Evolutionary conservation across 768 basidiomycete species (phyloP).

Genomic region (Amyloporia xantha): DNA sequence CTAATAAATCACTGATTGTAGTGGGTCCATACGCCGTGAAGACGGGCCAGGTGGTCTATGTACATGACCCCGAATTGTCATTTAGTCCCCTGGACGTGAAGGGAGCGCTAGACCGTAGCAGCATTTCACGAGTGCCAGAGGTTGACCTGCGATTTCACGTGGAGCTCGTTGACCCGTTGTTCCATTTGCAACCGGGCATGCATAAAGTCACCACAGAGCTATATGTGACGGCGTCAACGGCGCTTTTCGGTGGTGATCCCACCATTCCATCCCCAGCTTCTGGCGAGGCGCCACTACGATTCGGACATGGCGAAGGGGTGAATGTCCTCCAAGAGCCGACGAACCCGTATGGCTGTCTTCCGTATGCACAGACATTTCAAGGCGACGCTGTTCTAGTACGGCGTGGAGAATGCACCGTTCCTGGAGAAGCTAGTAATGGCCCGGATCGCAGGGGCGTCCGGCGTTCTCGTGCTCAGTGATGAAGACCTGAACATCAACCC

Average conservation of each 20-base stretch:
- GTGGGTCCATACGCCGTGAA: constrained; percentile 80
- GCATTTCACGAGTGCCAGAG: constrained; percentile 31
- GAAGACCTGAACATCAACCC: constrained; percentile 59
- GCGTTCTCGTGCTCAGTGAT: constrained; percentile 69
- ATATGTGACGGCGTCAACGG: constrained; percentile 53
- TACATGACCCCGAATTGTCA: constrained; percentile 58
- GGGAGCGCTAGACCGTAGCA: constrained; percentile 9
- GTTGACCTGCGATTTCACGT: constrained; percentile 56
- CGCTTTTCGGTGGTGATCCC: constrained; percentile 66
- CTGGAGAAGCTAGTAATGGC: constrained; percentile 74
- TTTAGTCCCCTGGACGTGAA: constrained; percentile 25
- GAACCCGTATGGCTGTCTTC: constrained; percentile 56
- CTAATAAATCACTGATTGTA: constrained; percentile 24
- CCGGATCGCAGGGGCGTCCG: constrained; percentile 62
- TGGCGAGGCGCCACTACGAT: constrained; percentile 29
- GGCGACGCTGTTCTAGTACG: constrained; percentile 54
- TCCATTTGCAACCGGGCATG: constrained; percentile 32
- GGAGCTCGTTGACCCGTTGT: constrained; percentile 41
- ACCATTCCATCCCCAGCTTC: constrained; percentile 22
- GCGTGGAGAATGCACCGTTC: constrained; percentile 86
- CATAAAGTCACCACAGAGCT: constrained; percentile 37
- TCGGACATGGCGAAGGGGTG: constrained; percentile 48
- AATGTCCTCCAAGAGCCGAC: constrained; percentile 42
- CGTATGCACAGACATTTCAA: constrained; percentile 42
- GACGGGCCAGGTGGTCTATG: constrained; percentile 74